Evolutionary conservation across 2,329 filamentous ascomycete genomes (phyloP).

Genomic region (Celoporthe dispersa): DNA sequence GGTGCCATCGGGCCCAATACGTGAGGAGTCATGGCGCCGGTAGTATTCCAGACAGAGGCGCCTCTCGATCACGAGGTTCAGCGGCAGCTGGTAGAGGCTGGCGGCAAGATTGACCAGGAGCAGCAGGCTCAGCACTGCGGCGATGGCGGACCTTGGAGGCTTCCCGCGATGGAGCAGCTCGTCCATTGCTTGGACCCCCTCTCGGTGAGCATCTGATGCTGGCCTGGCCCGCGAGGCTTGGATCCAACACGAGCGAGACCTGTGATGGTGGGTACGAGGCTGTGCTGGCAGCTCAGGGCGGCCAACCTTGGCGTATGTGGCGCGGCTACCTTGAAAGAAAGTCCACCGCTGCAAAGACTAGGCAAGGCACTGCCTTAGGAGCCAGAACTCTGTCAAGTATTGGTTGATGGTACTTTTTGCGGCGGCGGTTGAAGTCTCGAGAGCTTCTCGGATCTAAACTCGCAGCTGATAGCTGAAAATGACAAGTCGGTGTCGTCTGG

Average conservation of each 20-base stretch:
- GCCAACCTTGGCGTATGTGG: neutral
- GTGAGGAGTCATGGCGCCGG: slow-evolving; percentile 42
- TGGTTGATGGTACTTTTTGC: neutral
- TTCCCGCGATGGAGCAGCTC: neutral
- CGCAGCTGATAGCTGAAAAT: neutral
- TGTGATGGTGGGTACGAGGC: neutral
- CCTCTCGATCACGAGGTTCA: slow-evolving; percentile 51
- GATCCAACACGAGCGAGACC: neutral
- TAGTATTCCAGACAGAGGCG: slow-evolving; percentile 58
- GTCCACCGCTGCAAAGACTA: neutral
- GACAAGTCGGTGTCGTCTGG: neutral
- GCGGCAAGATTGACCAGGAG: slow-evolving; percentile 52
- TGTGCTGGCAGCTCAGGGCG: neutral
- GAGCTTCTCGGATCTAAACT: neutral
- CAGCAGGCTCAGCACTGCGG: slow-evolving; percentile 45
- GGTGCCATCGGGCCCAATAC: slow-evolving; percentile 41
- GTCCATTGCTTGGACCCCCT: neutral
- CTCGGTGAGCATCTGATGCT: neutral
- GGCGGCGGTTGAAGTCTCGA: neutral
- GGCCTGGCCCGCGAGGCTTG: neutral
- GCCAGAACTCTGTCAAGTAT: neutral
- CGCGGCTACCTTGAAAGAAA: neutral
- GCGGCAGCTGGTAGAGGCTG: slow-evolving; percentile 53
- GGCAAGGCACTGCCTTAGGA: neutral
- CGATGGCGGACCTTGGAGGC: slow-evolving; percentile 24